Conservation (phyloP, 139 green algal genomes). For the Closterium sp. region DNA sequence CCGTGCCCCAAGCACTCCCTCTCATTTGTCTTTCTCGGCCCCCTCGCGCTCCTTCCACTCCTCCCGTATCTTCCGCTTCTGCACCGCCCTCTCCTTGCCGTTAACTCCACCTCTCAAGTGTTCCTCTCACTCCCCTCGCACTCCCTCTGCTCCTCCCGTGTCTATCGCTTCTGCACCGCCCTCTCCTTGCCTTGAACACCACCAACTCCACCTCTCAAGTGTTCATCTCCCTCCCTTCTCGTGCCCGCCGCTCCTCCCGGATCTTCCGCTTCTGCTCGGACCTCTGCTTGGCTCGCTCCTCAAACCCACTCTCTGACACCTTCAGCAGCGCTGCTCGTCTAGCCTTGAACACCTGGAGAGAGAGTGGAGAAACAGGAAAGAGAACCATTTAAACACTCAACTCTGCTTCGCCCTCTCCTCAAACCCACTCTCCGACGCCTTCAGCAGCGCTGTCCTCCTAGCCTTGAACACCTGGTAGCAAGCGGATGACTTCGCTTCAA, state of each 20-base stretch:
- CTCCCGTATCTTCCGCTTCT: constrained; percentile 9
- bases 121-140: constrained; percentile 18
- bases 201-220: too few relatives aligned
- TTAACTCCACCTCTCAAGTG: background rate
- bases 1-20: too few relatives aligned
- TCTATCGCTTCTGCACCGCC: constrained; percentile 9
- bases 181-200: constrained; percentile 14
- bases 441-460: constrained; percentile 7
- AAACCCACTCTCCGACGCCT: constrained; percentile 40
- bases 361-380: background rate
- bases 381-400: too few relatives aligned
- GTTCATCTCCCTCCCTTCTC: constrained; percentile 39
- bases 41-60: background rate
- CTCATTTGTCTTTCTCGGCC: too few relatives aligned
- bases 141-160: background rate
- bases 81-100: constrained; percentile 20
- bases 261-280: constrained; percentile 23
- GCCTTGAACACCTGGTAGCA: constrained; percentile 47
- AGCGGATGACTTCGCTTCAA: too few relatives aligned
- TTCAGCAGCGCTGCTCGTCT: constrained; percentile 23
- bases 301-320: constrained; percentile 43
- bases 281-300: constrained; percentile 32
- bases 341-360: constrained; percentile 42
- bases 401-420: constrained; percentile 34
- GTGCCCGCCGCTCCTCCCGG: background rate